Percentiles rank a stretch among this genome's conserved stretches.
Evolutionary conservation across 129 eudicot species (phyloP).

Genomic region (Silybum marianum): DNA sequence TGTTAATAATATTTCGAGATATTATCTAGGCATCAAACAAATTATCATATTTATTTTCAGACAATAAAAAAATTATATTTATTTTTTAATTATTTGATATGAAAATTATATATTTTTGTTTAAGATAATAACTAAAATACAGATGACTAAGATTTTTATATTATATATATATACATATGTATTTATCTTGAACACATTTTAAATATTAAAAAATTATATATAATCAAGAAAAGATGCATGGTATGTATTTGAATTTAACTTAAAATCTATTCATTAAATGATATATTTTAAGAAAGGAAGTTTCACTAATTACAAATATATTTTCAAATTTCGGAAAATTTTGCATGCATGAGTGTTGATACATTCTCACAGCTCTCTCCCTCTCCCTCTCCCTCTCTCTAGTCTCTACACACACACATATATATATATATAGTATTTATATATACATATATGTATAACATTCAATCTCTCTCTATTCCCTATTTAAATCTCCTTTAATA

Average conservation of each 20-base stretch:
- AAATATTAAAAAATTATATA: background rate
- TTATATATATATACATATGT: too few relatives aligned
- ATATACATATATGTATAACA: background rate
- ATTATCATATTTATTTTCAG: background rate
- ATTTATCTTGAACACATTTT: background rate
- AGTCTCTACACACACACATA: too few relatives aligned
- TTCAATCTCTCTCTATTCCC: slow-evolving; percentile 10
- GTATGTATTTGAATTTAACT: slow-evolving; percentile 12
- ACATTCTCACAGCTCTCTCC: background rate
- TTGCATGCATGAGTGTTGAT: slow-evolving; percentile 34
- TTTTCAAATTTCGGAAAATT: slow-evolving; percentile 13
- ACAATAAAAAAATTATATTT: background rate
- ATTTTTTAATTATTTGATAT: background rate
- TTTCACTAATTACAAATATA: slow-evolving; percentile 28
- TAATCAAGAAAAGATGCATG: slow-evolving; percentile 13
- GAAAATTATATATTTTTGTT: background rate
- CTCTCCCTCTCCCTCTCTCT: slow-evolving; percentile 3
- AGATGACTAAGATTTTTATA: background rate
- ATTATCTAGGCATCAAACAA: background rate
- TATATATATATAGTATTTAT: background rate
- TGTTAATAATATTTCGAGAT: background rate
- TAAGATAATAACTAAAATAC: background rate
- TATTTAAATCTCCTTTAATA: slow-evolving; percentile 22
- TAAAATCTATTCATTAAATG: slow-evolving; percentile 32
- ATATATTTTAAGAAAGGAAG: slow-evolving; percentile 37